Evolutionary conservation across 805 yeast species (phyloP), one percentile per base, ranked within the genome.

Genomic region (Maudiozyma bulderi): DNA sequence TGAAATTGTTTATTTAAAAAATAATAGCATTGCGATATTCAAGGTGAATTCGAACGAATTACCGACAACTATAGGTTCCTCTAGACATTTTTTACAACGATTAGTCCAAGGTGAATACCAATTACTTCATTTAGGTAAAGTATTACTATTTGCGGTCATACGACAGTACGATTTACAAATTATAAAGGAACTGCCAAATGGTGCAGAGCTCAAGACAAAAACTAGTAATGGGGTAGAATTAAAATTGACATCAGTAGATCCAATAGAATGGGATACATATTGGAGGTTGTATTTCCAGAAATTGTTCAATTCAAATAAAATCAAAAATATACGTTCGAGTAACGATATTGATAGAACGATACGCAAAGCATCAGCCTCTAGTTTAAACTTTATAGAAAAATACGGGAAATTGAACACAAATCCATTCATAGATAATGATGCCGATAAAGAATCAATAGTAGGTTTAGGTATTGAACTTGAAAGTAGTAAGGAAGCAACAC

Each of bases 61-160:
- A 40, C 54, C 60, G 5, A 37, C 33, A n/a, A 6, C 42, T 1
- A 32, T 47, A 3, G 43, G n/a, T 20, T 9, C 49, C 3, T 44
- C 53, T 5, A 47, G 35, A 1, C 31, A 20, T 3, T 42, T 58
- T 10, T 43, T 59, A 20, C 41, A 50, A 15, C 43, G 48, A 39
- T 37, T 58, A 11, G 31, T 51, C 3, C 41, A 43, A n/a, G 54
- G 55, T 10, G 47, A 56, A 35, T 48, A 46, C 31, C 43, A 48
- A 2, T 15, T 50, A 34, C 44, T 55, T 40, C 50, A 52, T 38
- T 10, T 60, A 14, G 67, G 67, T 1, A 56, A 59, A 50, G 49
- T 59, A 6, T 51, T 62, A 32, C 46, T 62, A 3, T 62, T 62
- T 46, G 65, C 65, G n/a, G 34, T 53, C 3, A 42, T 62, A 11